A percentile compares a stretch with the other conserved stretches of the same genome.
phyloP scores from a whole-genome alignment of 2,329 filamentous ascomycete genomes.

The Neopestalotiopsis sp. region DNA sequence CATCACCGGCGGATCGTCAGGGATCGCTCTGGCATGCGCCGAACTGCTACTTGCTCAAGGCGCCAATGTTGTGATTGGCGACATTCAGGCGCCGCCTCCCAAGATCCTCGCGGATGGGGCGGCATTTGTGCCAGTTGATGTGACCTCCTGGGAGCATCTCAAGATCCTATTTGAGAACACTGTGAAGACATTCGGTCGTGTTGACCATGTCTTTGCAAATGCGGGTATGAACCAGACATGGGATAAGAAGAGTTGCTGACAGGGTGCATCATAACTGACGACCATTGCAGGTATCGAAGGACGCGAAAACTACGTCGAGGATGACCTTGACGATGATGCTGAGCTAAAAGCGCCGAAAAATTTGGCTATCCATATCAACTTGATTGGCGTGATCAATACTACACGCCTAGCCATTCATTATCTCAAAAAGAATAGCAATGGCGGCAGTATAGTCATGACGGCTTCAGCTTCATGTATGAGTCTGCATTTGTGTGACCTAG shows the following conservation, averaged over 20 bases:
- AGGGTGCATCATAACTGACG: background rate
- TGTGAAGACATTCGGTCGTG: background rate
- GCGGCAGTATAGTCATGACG: conserved; percentile 6
- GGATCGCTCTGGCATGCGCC: conserved; percentile 3
- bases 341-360: background rate
- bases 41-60: background rate
- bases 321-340: background rate
- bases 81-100: background rate
- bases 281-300: background rate
- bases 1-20: background rate
- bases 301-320: background rate
- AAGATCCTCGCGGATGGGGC: background rate
- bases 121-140: background rate
- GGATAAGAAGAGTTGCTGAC: background rate
- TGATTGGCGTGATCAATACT: conserved; percentile 3
- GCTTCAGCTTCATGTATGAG: background rate
- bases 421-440: background rate
- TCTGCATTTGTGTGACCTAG: background rate
- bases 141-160: background rate
- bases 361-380: background rate
- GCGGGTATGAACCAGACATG: background rate
- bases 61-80: conserved; percentile 3
- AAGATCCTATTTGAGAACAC: background rate
- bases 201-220: conserved; percentile 7
- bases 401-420: background rate